Evolutionary conservation across 495 filamentous ascomycete species (phyloP).

Genomic region (Aspergillus panamensis): DNA sequence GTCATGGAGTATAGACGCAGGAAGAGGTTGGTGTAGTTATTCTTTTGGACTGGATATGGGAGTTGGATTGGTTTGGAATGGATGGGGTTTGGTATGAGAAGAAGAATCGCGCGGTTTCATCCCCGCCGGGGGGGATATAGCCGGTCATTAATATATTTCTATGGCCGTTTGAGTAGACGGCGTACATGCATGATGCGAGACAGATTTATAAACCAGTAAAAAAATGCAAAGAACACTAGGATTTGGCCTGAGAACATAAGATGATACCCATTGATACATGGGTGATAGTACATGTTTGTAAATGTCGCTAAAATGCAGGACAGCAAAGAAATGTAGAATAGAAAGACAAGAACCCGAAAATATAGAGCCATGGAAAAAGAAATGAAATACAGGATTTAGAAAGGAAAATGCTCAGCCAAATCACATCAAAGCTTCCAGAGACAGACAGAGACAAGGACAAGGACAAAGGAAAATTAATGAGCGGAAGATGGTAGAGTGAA

Average conservation of each 20-base stretch:
- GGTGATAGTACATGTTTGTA: neutral
- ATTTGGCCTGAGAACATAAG: neutral
- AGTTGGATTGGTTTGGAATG: neutral
- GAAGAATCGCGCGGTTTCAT: neutral
- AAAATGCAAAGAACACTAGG: neutral
- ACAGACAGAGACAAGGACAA: neutral
- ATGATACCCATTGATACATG: neutral
- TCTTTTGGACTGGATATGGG: too few relatives aligned
- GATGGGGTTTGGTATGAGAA: neutral
- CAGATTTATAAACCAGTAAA: neutral
- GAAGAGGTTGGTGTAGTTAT: neutral
- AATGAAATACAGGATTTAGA: neutral
- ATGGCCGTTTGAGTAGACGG: neutral
- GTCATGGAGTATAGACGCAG: neutral
- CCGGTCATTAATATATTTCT: neutral
- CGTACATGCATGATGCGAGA: neutral
- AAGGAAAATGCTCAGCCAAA: neutral
- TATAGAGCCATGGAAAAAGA: neutral
- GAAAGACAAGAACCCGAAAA: constrained; percentile 1
- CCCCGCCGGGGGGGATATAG: neutral
- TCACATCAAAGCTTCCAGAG: neutral
- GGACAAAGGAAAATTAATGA: constrained; percentile 3
- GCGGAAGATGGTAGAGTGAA: neutral
- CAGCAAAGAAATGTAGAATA: neutral
- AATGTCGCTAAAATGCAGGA: neutral